Evolutionary conservation across 805 yeast species (phyloP), one percentile per base, ranked within the genome.

Genomic region (Zygoascus bituminiphila): DNA sequence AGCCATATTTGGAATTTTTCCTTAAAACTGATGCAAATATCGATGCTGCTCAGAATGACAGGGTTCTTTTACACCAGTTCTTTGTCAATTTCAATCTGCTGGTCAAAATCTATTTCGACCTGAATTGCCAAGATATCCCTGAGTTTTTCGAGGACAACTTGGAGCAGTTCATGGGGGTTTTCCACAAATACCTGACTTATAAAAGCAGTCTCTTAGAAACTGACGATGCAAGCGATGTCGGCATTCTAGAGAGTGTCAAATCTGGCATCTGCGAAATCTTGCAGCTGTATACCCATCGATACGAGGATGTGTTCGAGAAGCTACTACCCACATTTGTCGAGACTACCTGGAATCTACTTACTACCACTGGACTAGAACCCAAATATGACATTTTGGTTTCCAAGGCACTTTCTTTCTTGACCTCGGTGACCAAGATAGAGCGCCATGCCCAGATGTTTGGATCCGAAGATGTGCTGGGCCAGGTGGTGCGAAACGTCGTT

Each of bases 81-180:
- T 77, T 88, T 56, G 91, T 84, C 26, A 85, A 84, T 49, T 65
- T 89, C 56, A 68, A 83, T 45, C 67, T 88, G 20, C 72, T 89
- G 47, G 66, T 84, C 31, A 91, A 93, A 62, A 78, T 94, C 33
- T 94, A 86, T 66, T 88, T 81, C 62, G 99, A 93, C 64, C 78
- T 93, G 60, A 93, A 93, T 65, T 91, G 97, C 67, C 98, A 94
- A 68, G 99, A 93, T 67, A 83, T 93, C 47, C 98, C 99, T 1
- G 98, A 89, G 66, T 93, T 91, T 62, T 93, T 93, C 63, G 99
- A 94, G 68, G 98, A 93, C 67, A 77, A 93, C 63, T 68, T 93
- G 65, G 69, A 74, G 37, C 70, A 68, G 15, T 88, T 94, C 47
- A 86, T 94, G 93, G 72, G 73, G 4, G 76, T 89, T 24, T 72